phyloP scores from a whole-genome alignment of 2,329 filamentous ascomycete genomes.

The Rutstroemia sp. region DNA sequence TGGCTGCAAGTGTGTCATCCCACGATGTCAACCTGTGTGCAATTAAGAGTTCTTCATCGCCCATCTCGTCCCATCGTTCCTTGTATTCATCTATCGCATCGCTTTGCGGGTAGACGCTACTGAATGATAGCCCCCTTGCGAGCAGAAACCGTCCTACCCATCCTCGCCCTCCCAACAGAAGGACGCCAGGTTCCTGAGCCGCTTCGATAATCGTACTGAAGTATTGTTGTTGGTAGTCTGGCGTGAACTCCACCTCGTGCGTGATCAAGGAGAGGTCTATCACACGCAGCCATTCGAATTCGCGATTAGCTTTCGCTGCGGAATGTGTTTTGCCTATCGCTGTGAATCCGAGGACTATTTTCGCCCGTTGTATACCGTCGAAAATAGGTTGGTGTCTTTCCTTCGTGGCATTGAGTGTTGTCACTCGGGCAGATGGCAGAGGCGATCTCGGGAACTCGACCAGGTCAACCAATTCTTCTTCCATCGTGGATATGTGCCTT shows the following conservation, averaged over 20 bases:
- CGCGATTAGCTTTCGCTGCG: constrained; percentile 4
- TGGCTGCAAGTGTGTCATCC: constrained; percentile 1
- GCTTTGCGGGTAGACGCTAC: not conserved
- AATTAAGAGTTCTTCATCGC: not conserved
- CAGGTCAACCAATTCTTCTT: no score
- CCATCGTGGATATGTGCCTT: no score
- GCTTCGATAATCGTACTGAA: constrained; percentile 1
- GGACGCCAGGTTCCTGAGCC: not conserved
- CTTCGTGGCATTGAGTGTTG: no score
- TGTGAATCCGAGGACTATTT: constrained; percentile 1
- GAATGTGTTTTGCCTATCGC: constrained; percentile 4
- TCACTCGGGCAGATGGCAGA: no score
- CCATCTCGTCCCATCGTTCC: constrained; percentile 5
- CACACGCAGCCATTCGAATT: constrained; percentile 6
- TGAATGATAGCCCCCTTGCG: not conserved
- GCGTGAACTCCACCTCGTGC: not conserved
- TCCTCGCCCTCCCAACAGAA: constrained; percentile 1
- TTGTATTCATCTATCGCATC: constrained; percentile 3
- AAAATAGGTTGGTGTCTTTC: not conserved
- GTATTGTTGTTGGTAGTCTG: not conserved
- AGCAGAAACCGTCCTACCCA: constrained; percentile 7
- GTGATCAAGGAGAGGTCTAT: constrained; percentile 3
- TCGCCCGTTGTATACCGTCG: constrained; percentile 1
- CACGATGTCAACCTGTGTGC: constrained; percentile 1
- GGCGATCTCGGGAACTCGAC: no score